Evolutionary conservation across 2,329 filamentous ascomycete genomes (phyloP).

Genomic region (Sarocladiaceae sp.): DNA sequence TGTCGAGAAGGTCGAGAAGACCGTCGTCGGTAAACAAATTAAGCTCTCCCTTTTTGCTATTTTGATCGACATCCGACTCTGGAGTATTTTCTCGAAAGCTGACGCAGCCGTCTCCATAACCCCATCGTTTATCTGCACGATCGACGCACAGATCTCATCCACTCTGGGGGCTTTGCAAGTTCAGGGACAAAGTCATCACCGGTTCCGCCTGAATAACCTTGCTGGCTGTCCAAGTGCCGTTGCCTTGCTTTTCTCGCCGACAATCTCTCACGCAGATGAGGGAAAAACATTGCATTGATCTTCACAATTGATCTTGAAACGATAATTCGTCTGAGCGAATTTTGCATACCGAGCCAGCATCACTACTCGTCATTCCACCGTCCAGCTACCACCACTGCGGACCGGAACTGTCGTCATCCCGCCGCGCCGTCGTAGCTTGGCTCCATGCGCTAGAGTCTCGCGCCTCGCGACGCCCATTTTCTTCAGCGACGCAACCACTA

Average conservation of each 20-base stretch:
- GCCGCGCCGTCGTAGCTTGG: conserved; percentile 2
- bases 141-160: conserved; percentile 2
- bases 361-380: neutral
- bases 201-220: no score
- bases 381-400: neutral
- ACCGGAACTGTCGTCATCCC: conserved; percentile 9
- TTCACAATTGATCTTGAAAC: neutral
- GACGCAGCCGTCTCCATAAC: neutral
- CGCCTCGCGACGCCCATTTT: neutral
- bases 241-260: no score
- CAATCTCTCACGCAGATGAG: no score
- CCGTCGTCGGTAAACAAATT: no score
- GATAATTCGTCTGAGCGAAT: neutral
- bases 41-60: neutral
- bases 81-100: neutral
- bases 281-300: no score
- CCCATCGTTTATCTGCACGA: neutral
- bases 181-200: no score
- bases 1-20: no score
- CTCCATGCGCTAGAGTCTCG: neutral
- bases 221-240: no score
- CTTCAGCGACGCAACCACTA: neutral
- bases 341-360: no score
- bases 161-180: no score
- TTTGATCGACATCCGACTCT: neutral